These are phyloP conservation scores for Xylaria acuta DNA, from an alignment of 495 filamentous ascomycete genomes.

Conservation along the genomic window DNA sequence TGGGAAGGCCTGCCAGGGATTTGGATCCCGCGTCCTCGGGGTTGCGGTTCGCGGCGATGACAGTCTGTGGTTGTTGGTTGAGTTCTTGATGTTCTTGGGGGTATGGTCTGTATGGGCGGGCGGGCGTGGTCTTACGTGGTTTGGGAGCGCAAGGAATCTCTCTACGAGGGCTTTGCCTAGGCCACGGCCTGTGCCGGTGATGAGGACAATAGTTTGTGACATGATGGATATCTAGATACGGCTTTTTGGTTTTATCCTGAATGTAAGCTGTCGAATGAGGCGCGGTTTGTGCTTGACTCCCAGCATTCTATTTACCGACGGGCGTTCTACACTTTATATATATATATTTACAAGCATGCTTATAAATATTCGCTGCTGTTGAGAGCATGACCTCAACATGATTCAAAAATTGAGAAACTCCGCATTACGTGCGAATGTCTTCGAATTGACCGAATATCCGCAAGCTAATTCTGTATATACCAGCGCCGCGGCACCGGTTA, in stretches of 20 bases:
- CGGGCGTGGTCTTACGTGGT: slow-evolving; percentile 26
- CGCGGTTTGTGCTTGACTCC: background rate
- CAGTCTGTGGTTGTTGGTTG: slow-evolving; percentile 12
- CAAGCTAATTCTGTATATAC: background rate
- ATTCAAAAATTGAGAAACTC: slow-evolving; percentile 1
- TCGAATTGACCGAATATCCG: background rate
- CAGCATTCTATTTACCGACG: background rate
- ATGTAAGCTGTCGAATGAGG: background rate
- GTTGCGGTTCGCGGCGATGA: slow-evolving; percentile 47
- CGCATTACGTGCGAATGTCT: background rate
- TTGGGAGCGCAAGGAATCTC: slow-evolving; percentile 38
- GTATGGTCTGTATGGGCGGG: background rate
- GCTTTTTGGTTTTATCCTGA: background rate
- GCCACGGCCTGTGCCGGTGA: slow-evolving; percentile 44
- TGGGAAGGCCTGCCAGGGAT: slow-evolving; percentile 30
- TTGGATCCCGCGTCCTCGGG: slow-evolving; percentile 31
- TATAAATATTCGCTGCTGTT: background rate
- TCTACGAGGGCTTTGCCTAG: slow-evolving; percentile 38
- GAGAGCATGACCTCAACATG: background rate
- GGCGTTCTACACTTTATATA: background rate
- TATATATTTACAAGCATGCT: background rate
- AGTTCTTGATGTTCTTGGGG: background rate
- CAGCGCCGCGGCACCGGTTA: background rate
- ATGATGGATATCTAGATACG: slow-evolving; percentile 24
- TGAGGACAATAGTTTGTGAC: slow-evolving; percentile 37